Evolutionary conservation across 345 rosid genomes (phyloP), one percentile per base, ranked within the genome.

Genomic region (Microthlaspi erraticum): DNA sequence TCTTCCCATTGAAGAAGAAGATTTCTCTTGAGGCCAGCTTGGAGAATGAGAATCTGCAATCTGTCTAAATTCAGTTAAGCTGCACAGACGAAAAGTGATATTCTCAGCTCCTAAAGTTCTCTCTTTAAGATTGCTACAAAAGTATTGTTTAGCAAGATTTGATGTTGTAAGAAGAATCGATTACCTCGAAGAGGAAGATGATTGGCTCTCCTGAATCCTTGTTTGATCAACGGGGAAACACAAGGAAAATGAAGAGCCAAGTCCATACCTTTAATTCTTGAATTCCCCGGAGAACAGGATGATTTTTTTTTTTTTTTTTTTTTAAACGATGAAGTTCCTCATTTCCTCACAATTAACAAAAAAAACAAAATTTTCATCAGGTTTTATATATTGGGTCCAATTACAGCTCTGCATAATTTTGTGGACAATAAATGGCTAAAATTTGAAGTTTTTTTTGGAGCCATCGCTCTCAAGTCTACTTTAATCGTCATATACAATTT

Each of bases 41-140:
- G 63, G 45, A 43, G 76, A 49, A n/a, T n/a, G n/a, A 76, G 29
- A 26, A 26, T 78, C 83, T 80, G 81, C 85, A 75, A 78, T 77
- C 84, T 80, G 88, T 83, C 87, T 19, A 84, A 85, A 86, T 75
- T 79, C 66, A 82, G 87, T 75, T 81, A 84, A 9, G 88, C 91
- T 85, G 88, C 82, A 86, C 77, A 85, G 77, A 75, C 29, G 2
- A 75, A 75, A 66, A 71, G 57, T 74, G 80, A 48, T 19, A 2
- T 14, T 16, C 39, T 54, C 20, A 32, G 20, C 12, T 32, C 7
- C 19, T 31, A 31, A 31, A 3, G 20, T 31, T 14, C 20, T 54
- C 23, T 54, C 60, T 54, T 14, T 32, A 38, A 37, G 45, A 59
- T 19, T 13, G 11, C 17, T 36, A 7, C 39, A 7, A 17, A 3